Base-by-base conservation (phyloP, 371 early-diverging fungal species). In the Apophysomyces trapeziformis region DNA sequence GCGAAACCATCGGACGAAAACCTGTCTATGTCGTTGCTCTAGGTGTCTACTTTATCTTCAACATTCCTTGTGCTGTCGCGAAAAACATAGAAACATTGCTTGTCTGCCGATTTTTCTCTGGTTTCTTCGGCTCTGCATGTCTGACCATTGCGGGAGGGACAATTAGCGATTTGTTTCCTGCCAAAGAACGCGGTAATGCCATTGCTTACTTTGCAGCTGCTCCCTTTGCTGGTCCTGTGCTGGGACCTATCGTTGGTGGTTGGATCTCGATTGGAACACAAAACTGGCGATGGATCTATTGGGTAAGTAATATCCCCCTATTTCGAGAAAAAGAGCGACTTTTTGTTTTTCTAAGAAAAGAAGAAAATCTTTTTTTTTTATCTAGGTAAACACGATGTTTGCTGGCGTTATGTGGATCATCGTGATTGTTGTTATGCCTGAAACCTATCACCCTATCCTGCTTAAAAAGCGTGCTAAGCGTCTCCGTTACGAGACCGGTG, bases 131-230 rank as follows among this genome's bases (percentile, higher is more conserved):
- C 7, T 77, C 80, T 0, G 72, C 70, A 32, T 59, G 68, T 41
- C 56, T 81, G 1, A 82, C 77, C 0, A 56, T 78, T 37, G 79
- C 82, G 14, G 82, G 82, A 65, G 78, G 80, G 4, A 69, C 74
- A 0, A 80, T 80, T 36, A 71, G 76, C 57, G 81, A 80, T 61
- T 58, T 80, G 13, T 80, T 77, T 35, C 67, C 70, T 56, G 14
- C 67, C 5, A 68, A 72, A 9, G 76, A 75, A 47, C 74, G 78
- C 38, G 78, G 81, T 63, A 71, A 67, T 57, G 81, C 81, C 11
- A 78, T 80, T 64, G 81, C 81, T 39, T 80, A 74, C 45, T 80
- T 80, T 68, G 81, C 81, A 26, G 78, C 78, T 67, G 81, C 81
- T 18, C 80, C 80, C 39, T 80, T 75, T 58, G 74, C 72, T 38